Evolutionary conservation across 345 rosid genomes (phyloP).

Genomic region (Salix udensis): DNA sequence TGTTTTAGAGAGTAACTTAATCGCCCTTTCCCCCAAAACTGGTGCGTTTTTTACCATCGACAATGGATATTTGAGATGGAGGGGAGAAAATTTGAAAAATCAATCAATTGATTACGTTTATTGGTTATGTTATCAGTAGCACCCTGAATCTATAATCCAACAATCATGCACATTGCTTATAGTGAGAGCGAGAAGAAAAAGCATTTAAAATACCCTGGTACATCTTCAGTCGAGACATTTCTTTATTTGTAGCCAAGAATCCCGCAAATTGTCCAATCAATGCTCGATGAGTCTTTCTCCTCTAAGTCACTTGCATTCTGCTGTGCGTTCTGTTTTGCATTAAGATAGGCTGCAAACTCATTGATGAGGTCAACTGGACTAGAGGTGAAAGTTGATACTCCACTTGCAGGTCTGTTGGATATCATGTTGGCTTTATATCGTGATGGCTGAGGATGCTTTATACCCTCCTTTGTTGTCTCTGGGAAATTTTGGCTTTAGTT

Average conservation of each 20-base stretch:
- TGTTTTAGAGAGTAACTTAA: too few relatives aligned
- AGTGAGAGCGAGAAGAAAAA: rapidly evolving
- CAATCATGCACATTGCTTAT: background rate
- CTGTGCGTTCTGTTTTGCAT: background rate
- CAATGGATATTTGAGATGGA: background rate
- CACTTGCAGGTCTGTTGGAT: too few relatives aligned
- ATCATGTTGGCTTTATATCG: background rate
- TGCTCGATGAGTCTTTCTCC: background rate
- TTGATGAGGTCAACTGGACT: too few relatives aligned
- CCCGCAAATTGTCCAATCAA: too few relatives aligned
- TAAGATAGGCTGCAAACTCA: background rate
- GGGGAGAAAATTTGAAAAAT: background rate
- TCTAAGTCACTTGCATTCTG: background rate
- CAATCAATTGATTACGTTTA: too few relatives aligned
- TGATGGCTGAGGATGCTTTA: background rate
- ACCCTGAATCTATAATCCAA: too few relatives aligned
- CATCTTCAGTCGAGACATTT: background rate
- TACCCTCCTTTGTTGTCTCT: background rate
- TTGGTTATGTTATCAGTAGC: background rate
- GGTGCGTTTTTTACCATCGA: background rate
- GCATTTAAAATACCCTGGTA: background rate
- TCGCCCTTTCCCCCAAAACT: too few relatives aligned
- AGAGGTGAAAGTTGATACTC: too few relatives aligned
- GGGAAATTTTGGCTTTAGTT: too few relatives aligned
- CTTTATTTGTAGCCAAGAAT: too few relatives aligned